phyloP scores from a whole-genome alignment of 257 asterid genomes.

The Solanum bukasovii region DNA sequence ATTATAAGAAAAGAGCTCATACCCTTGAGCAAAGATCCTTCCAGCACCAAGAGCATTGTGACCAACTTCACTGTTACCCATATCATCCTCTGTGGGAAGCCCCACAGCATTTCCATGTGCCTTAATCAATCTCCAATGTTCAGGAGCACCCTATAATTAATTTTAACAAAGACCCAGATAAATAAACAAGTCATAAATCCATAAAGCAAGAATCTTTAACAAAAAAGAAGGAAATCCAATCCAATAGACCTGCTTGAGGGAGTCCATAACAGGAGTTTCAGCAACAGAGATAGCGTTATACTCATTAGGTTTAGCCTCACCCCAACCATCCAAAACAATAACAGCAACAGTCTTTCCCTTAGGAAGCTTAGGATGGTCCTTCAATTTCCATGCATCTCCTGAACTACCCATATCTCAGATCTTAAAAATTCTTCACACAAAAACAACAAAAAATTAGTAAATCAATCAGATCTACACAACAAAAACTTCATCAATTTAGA shows the following conservation, averaged over 20 bases:
- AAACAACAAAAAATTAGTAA: background rate
- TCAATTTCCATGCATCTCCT: conserved; percentile 72
- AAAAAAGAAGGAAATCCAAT: background rate
- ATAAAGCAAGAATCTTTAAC: background rate
- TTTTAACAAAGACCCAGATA: background rate
- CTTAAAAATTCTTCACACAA: background rate
- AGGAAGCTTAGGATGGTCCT: conserved; percentile 82
- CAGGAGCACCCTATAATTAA: conserved; percentile 73
- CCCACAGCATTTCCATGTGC: conserved; percentile 98
- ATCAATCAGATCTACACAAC: background rate
- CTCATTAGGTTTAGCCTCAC: conserved; percentile 74
- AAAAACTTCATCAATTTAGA: background rate
- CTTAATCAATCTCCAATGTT: conserved; percentile 85
- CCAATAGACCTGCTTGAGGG: conserved; percentile 57
- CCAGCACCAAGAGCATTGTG: conserved; percentile 99
- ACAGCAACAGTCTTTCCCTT: conserved; percentile 74
- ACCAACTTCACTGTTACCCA: conserved; percentile 99
- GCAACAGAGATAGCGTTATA: conserved; percentile 91
- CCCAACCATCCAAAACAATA: conserved; percentile 98
- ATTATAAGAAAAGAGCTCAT: conserved; percentile 2
- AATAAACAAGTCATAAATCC: background rate
- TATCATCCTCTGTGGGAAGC: conserved; percentile 91
- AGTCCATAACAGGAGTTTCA: conserved; percentile 95
- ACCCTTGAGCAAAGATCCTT: conserved; percentile 96
- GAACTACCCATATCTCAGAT: conserved; percentile 60